These are phyloP conservation scores for Oryza officinalis DNA, from an alignment of 176 grass and related monocot species.

Conservation along the genomic window DNA sequence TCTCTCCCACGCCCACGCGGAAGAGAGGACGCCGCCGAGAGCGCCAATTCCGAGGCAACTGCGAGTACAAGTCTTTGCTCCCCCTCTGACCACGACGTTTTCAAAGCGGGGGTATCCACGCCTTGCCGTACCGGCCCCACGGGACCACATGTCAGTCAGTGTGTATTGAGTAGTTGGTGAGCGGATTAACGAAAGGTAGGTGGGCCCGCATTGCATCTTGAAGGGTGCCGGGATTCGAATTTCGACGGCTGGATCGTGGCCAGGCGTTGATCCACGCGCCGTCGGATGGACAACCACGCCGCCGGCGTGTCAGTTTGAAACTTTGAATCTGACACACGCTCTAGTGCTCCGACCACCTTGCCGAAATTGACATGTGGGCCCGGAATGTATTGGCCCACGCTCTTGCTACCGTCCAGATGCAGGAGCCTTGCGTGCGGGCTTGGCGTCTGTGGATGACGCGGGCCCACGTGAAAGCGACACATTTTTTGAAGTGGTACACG, in stretches of 20 bases:
- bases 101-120: not conserved
- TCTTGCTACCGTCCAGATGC: too few species aligned
- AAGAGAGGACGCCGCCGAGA: not conserved
- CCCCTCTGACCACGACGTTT: not conserved
- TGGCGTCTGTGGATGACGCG: not conserved
- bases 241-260: not conserved
- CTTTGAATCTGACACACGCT: not conserved
- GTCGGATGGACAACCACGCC: not conserved
- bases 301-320: not conserved
- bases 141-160: not conserved
- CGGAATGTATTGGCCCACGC: not conserved
- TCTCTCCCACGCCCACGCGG: not conserved
- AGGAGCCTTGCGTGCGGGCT: too few species aligned
- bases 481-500: not conserved
- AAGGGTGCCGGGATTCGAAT: slow-evolving; percentile 21
- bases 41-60: slow-evolving; percentile 33
- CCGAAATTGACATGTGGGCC: not conserved
- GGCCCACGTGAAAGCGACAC: not conserved
- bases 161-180: too few species aligned
- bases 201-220: not conserved
- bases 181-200: not conserved
- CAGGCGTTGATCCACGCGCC: too few species aligned
- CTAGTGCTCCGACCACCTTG: too few species aligned
- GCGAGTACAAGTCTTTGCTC: too few species aligned
- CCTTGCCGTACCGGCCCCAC: too few species aligned